Evolutionary conservation across 2,329 filamentous ascomycete species (phyloP), one percentile per base, ranked within the genome.

Genomic region (Xylariaceae sp.): DNA sequence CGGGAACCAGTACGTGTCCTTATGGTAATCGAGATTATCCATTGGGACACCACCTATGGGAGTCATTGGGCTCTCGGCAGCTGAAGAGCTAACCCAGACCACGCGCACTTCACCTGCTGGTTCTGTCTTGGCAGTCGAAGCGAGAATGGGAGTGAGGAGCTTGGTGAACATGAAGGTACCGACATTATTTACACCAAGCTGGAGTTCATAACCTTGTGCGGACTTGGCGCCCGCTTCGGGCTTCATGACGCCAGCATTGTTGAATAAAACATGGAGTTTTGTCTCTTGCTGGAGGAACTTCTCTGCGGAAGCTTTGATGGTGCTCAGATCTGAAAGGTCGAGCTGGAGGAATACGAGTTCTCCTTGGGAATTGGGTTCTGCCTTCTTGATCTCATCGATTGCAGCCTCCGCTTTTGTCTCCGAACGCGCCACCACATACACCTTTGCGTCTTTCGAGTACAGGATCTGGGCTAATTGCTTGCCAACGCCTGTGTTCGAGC

Each of bases 161-260:
- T 56, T 50, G 11, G 58, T 62, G 32, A 65, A 55, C 12, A 63
- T 49, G 39, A 59, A 60, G 3, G 56, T 51, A 1, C 53, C 62
- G 6, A 65, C 39, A 12, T 40, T 45, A 36, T 65, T 65, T 15
- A 55, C 46, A n/a, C 59, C 62, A 3, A 64, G 48, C 40, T 63
- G 58, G 15, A 58, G 47, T 45, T 64, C 62, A 48, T 61, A 57
- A 41, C 60, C 58, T 43, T 63, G 61, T 2, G 61, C 56, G 7
- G 66, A 62, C 46, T 59, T 64, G 41, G 58, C 63, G 4, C 59
- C 63, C 27, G 14, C 15, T 4, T 40, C 6, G 4, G 42, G 15
- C 27, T 48, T 40, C 47, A 44, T 11, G 22, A 48, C 35, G 43
- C 6, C 15, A 19, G 22, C 14, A 22, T 58, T 56, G 45, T 56